A percentile compares a stretch with the other conserved stretches of the same genome.
Evolutionary conservation across 2,329 filamentous ascomycete species (phyloP).

Genomic region (Cordyceps militaris): DNA sequence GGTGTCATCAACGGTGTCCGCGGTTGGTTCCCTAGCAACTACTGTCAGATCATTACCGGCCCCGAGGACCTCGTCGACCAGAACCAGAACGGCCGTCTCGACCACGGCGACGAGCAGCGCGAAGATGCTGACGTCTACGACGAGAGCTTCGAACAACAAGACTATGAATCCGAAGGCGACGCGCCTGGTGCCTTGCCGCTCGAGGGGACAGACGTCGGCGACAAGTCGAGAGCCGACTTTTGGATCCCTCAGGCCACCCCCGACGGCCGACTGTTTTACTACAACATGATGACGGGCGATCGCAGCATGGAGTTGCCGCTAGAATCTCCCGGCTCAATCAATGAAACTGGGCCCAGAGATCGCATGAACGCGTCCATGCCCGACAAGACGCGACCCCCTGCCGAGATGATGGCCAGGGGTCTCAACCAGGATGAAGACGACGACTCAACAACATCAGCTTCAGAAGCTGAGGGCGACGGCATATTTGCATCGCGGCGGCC

Average conservation of each 20-base stretch:
- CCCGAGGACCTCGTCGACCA: slow-evolving; percentile 65
- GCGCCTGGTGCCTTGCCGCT: slow-evolving; percentile 57
- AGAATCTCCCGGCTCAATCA: slow-evolving; percentile 74
- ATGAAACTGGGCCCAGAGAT: slow-evolving; percentile 80
- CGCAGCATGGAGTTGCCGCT: slow-evolving; percentile 91
- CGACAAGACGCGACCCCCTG: slow-evolving; percentile 80
- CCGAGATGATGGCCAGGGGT: slow-evolving; percentile 84
- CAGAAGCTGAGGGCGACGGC: slow-evolving; percentile 72
- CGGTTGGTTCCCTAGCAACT: slow-evolving; percentile 99
- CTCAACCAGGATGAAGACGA: slow-evolving; percentile 80
- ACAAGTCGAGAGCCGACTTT: slow-evolving; percentile 84
- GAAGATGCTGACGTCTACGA: slow-evolving; percentile 61
- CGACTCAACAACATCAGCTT: slow-evolving; percentile 76
- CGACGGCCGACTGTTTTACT: slow-evolving; percentile 91
- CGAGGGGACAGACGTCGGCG: slow-evolving; percentile 54
- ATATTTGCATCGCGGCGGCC: slow-evolving; percentile 62
- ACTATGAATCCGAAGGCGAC: slow-evolving; percentile 51
- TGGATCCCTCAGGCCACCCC: slow-evolving; percentile 98
- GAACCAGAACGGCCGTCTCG: slow-evolving; percentile 46
- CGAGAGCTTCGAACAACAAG: slow-evolving; percentile 59
- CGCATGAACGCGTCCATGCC: slow-evolving; percentile 83
- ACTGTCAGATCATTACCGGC: slow-evolving; percentile 79
- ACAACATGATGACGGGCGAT: slow-evolving; percentile 94
- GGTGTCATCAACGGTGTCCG: slow-evolving; percentile 94
- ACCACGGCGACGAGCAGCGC: slow-evolving; percentile 54